Evolutionary conservation across 2,329 filamentous ascomycete genomes (phyloP).

Genomic region (Paracorniculantispora psalliotae): DNA sequence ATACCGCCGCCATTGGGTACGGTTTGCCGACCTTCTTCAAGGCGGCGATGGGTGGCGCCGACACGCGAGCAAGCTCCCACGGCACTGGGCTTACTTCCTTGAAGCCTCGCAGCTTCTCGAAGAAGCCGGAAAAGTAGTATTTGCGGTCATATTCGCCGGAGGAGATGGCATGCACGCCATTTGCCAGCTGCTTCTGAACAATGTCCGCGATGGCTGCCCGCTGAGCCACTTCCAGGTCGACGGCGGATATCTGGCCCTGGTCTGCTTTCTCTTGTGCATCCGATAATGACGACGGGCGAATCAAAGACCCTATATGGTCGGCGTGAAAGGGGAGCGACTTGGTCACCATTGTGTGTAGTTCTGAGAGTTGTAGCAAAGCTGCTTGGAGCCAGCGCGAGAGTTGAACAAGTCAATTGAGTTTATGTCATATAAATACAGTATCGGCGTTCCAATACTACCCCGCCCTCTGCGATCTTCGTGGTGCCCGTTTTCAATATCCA

Average conservation of each 20-base stretch:
- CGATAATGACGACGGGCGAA: constrained; percentile 59
- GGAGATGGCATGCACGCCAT: constrained; percentile 59
- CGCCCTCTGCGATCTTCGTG: too few relatives aligned
- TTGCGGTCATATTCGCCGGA: constrained; percentile 63
- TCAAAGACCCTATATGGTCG: constrained; percentile 67
- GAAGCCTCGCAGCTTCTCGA: constrained; percentile 41
- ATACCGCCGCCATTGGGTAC: constrained; percentile 36
- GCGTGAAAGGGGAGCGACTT: constrained; percentile 56
- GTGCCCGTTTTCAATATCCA: too few relatives aligned
- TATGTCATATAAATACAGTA: too few relatives aligned
- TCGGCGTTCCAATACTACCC: too few relatives aligned
- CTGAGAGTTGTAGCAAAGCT: neutral
- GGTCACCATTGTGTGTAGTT: constrained; percentile 1
- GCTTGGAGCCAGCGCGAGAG: too few relatives aligned
- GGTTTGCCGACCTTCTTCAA: constrained; percentile 33
- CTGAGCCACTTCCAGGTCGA: constrained; percentile 51
- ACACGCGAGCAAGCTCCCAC: constrained; percentile 32
- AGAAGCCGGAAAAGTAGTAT: constrained; percentile 46
- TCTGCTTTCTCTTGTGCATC: constrained; percentile 45
- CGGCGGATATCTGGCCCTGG: constrained; percentile 36
- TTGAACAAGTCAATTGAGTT: too few relatives aligned
- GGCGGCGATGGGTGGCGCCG: constrained; percentile 35
- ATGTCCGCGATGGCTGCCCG: constrained; percentile 59
- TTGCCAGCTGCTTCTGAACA: constrained; percentile 58
- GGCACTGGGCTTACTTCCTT: constrained; percentile 33